Evolutionary conservation across 345 rosid genomes (phyloP), one percentile per base, ranked within the genome.

Genomic region (Eucalyptus brandiana): DNA sequence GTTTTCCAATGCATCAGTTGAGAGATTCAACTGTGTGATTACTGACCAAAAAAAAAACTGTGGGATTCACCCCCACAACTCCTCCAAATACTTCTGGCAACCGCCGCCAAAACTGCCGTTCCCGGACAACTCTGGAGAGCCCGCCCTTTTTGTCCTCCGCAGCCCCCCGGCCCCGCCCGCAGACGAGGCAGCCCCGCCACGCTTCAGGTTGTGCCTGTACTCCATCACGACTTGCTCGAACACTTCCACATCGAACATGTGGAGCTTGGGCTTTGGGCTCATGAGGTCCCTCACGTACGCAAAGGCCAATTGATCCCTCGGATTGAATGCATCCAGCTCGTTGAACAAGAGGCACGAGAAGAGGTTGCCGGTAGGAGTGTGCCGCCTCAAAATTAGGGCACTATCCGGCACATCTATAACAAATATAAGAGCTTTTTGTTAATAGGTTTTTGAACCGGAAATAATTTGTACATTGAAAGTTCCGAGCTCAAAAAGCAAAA

Each of bases 341-440:
- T 97, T 97, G 90, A 97, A 97, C 93, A 97, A 18, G 16, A 95
- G 97, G 91, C 99, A 97, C 1, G 99, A 97, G 91, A 97, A 97
- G 45, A 95, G 92, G 53, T 97, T 93, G 95, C 89, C 95, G 30
- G 87, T 88, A 62, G 89, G 12, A 80, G 94, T 95, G 91, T 97
- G 99, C 88, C 91, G 95, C 92, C 98, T 96, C 86, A 97, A 58
- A 80, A 96, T 96, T 80, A 97, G 12, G 2, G 97, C 98, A 89
- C 95, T 97, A 50, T 95, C 99, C 24, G 99, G 99, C 67, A 97
- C 99, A 93, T 97, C 99, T 97, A 93, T 5, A 5, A 58, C 28
- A 72, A 21, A 47, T n/a, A 4, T 19, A 42, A 24, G 8, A 16
- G 13, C 14, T n/a, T 60, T 44, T 13, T 2, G 7, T 40, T 21